phyloP scores from a whole-genome alignment of 2,329 filamentous ascomycete species.

The Cyanodermella asteris region DNA sequence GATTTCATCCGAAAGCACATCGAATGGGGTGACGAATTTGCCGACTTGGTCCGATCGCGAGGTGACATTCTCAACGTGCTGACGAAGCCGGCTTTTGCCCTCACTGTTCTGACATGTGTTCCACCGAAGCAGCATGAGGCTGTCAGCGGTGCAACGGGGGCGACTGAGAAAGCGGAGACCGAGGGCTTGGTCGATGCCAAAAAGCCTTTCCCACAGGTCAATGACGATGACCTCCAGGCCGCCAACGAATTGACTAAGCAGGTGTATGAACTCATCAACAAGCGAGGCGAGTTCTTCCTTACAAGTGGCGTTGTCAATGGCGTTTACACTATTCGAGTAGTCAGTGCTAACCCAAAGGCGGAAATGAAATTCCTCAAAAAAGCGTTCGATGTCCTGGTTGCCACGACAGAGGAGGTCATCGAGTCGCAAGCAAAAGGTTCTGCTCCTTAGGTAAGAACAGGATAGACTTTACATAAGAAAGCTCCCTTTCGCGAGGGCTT shows the following conservation, averaged over 20 bases:
- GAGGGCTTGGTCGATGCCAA: slow-evolving; percentile 15
- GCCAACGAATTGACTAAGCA: slow-evolving; percentile 48
- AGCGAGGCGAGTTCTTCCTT: slow-evolving; percentile 56
- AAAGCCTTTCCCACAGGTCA: slow-evolving; percentile 14
- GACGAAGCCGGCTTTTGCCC: slow-evolving; percentile 50
- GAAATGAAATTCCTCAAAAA: slow-evolving; percentile 51
- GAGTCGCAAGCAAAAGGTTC: too few relatives aligned
- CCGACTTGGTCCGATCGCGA: slow-evolving; percentile 32
- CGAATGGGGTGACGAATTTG: slow-evolving; percentile 47
- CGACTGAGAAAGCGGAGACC: slow-evolving; percentile 13
- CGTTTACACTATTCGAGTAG: slow-evolving; percentile 58
- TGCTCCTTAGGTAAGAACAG: too few relatives aligned
- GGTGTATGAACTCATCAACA: slow-evolving; percentile 56
- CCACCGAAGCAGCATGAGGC: slow-evolving; percentile 13
- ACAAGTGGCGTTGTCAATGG: slow-evolving; percentile 56
- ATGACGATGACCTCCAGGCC: slow-evolving; percentile 25
- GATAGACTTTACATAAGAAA: too few relatives aligned
- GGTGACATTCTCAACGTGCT: slow-evolving; percentile 56
- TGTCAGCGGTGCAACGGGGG: slow-evolving; percentile 7
- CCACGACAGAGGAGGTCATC: slow-evolving; percentile 38
- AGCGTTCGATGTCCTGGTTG: slow-evolving; percentile 54
- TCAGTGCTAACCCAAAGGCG: slow-evolving; percentile 46
- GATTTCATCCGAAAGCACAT: slow-evolving; percentile 51
- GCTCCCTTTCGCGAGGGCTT: too few relatives aligned
- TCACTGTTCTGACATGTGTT: slow-evolving; percentile 53